These are phyloP conservation scores for Leptomonas seymouri DNA, from an alignment of 208 protist species.

Conservation along the genomic window DNA sequence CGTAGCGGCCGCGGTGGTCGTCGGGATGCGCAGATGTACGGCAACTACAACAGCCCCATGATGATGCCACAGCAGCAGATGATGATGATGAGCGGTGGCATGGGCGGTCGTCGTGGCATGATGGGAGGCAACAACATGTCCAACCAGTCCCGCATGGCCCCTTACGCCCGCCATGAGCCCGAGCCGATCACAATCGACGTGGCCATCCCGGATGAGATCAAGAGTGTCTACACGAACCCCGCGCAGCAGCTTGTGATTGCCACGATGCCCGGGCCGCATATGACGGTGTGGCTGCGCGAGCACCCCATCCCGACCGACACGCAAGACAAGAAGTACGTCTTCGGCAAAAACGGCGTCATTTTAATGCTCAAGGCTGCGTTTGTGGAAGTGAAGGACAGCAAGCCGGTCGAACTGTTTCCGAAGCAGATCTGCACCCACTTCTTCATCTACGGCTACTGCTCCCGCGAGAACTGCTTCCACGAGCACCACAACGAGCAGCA, in stretches of 20 bases:
- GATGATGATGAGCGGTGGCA: constrained; percentile 17
- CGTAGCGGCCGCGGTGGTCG: constrained; percentile 7
- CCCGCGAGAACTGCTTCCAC: constrained; percentile 75
- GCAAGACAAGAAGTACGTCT: constrained; percentile 70
- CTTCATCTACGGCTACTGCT: constrained; percentile 86
- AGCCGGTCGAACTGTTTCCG: constrained; percentile 87
- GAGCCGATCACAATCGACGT: constrained; percentile 59
- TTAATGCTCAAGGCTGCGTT: constrained; percentile 83
- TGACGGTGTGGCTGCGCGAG: constrained; percentile 87
- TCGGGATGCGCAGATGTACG: constrained; percentile 21
- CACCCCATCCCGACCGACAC: constrained; percentile 50
- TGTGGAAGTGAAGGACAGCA: constrained; percentile 69
- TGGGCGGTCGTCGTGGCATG: constrained; percentile 6
- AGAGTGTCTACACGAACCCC: constrained; percentile 72
- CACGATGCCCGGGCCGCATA: constrained; percentile 79
- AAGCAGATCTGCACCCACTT: constrained; percentile 89
- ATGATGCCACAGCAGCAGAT: constrained; percentile 29
- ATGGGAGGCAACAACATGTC: constrained; percentile 9
- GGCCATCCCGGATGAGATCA: constrained; percentile 64
- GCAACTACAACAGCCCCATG: constrained; percentile 29
- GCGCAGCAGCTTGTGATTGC: constrained; percentile 66
- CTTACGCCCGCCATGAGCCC: constrained; percentile 37
- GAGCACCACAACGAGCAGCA: constrained; percentile 84
- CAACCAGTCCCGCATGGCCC: constrained; percentile 9
- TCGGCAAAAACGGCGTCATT: constrained; percentile 72